phyloP scores from a whole-genome alignment of 169 alveolate genomes.

The Plasmodium gonderi region DNA sequence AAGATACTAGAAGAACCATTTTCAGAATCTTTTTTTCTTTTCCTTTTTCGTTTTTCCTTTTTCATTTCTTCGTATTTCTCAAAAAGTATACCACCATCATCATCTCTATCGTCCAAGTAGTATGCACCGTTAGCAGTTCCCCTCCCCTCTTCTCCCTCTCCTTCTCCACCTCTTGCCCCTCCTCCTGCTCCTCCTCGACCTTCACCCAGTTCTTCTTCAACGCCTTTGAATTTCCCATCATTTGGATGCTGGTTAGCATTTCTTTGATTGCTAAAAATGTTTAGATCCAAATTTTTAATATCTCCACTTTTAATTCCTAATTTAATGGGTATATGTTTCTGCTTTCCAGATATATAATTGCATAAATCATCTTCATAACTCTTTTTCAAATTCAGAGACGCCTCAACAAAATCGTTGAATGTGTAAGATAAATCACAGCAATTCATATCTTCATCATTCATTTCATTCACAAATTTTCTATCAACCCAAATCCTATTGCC shows the following conservation, averaged over 20 bases:
- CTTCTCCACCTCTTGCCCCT: too few relatives aligned
- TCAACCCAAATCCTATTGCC: constrained; percentile 67
- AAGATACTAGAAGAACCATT: not conserved
- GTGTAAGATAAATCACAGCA: constrained; percentile 50
- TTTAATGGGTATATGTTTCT: constrained; percentile 40
- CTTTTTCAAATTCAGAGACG: constrained; percentile 33
- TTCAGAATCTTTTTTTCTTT: constrained; percentile 9
- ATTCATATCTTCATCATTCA: constrained; percentile 18
- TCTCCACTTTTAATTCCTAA: constrained; percentile 23
- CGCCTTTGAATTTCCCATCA: too few relatives aligned
- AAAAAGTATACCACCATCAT: not conserved
- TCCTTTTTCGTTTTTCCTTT: constrained; percentile 18
- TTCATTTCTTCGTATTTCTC: constrained; percentile 31
- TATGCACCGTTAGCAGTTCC: not conserved
- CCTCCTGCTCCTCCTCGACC: too few relatives aligned
- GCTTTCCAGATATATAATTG: constrained; percentile 11
- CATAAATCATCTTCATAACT: constrained; percentile 33
- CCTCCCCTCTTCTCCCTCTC: too few relatives aligned
- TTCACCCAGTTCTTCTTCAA: too few relatives aligned
- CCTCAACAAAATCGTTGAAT: constrained; percentile 35
- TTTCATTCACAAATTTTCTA: constrained; percentile 27
- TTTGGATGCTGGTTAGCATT: constrained; percentile 3
- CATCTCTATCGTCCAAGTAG: not conserved
- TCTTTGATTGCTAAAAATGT: constrained; percentile 17
- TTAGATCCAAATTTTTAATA: constrained; percentile 15